Evolutionary conservation across 768 basidiomycete genomes (phyloP).

Genomic region (Hebeloma cylindrosporum): DNA sequence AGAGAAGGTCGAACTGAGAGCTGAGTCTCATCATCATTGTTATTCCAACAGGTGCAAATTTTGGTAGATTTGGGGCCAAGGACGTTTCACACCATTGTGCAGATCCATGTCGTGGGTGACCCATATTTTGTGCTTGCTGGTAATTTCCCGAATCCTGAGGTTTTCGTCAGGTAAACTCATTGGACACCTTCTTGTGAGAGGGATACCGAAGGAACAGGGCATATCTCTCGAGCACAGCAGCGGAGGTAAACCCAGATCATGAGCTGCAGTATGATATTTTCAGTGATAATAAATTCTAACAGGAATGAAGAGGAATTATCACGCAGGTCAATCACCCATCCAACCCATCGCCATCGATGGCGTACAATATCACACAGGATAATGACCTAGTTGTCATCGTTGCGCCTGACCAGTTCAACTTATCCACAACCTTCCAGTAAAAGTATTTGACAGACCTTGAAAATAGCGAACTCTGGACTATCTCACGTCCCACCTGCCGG

Average conservation of each 20-base stretch:
- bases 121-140: neutral
- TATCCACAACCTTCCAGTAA: no score
- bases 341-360: no score
- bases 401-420: no score
- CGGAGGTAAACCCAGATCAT: slow-evolving; percentile 78
- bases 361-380: slow-evolving; percentile 84
- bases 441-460: no score
- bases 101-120: slow-evolving; percentile 71
- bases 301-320: no score
- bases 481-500: no score
- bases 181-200: slow-evolving; percentile 69
- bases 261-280: slow-evolving; percentile 34
- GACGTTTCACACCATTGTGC: slow-evolving; percentile 65
- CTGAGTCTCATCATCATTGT: slow-evolving; percentile 44
- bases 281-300: no score
- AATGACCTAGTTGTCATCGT: slow-evolving; percentile 68
- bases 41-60: slow-evolving; percentile 59
- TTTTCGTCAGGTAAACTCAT: slow-evolving; percentile 80
- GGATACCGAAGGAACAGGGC: slow-evolving; percentile 59
- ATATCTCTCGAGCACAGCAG: slow-evolving; percentile 45
- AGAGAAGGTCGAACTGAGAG: no score
- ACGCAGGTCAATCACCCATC: slow-evolving; percentile 45
- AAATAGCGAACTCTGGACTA: no score
- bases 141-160: neutral
- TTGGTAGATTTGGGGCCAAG: slow-evolving; percentile 56